Evolutionary conservation across 768 basidiomycete species (phyloP).

Genomic region (Royoungia palumana): DNA sequence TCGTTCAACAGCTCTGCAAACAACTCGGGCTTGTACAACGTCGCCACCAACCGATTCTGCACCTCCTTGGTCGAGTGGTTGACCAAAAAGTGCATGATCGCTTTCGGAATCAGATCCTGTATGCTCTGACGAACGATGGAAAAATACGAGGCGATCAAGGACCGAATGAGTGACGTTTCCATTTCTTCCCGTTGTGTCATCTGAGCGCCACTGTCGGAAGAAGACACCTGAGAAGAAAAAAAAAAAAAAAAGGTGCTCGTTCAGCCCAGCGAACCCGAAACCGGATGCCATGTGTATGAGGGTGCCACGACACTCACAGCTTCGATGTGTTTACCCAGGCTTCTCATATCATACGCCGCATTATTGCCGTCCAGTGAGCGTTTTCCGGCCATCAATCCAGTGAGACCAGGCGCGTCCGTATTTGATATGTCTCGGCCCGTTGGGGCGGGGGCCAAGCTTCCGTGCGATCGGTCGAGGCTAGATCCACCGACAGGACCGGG

Average conservation of each 20-base stretch:
- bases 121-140: slow-evolving; percentile 94
- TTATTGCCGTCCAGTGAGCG: slow-evolving; percentile 67
- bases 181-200: slow-evolving; percentile 88
- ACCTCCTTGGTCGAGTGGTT: slow-evolving; percentile 96
- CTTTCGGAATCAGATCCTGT: slow-evolving; percentile 95
- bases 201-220: slow-evolving; percentile 57
- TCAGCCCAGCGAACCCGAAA: no score
- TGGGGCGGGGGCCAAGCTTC: slow-evolving; percentile 35
- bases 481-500: slow-evolving; percentile 66
- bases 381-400: slow-evolving; percentile 67
- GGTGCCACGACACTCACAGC: slow-evolving; percentile 59
- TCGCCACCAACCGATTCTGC: slow-evolving; percentile 92
- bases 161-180: slow-evolving; percentile 93
- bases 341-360: slow-evolving; percentile 98
- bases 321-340: slow-evolving; percentile 94
- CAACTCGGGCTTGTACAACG: slow-evolving; percentile 91
- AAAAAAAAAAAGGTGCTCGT: neutral
- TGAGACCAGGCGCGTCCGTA: slow-evolving; percentile 45
- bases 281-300: slow-evolving; percentile 6
- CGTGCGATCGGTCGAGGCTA: slow-evolving; percentile 41
- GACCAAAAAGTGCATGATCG: slow-evolving; percentile 97
- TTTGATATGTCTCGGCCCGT: slow-evolving; percentile 66
- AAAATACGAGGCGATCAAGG: slow-evolving; percentile 94
- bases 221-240: slow-evolving; percentile 46
- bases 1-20: slow-evolving; percentile 91